These are phyloP conservation scores for Oryza officinalis DNA, from an alignment of 176 grass and related monocot genomes.

Conservation along the genomic window DNA sequence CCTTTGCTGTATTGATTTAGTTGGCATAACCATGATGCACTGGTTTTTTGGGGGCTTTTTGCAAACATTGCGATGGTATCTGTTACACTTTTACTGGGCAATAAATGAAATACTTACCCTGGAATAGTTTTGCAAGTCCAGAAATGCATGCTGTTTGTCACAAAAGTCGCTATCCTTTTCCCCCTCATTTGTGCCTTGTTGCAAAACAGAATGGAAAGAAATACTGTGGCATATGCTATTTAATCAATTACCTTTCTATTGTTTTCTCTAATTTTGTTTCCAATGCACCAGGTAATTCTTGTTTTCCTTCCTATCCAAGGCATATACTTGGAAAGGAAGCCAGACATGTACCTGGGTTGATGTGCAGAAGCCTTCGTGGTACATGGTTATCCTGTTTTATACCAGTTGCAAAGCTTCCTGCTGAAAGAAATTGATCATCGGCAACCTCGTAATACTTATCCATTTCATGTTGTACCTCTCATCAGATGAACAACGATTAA, in stretches of 20 bases:
- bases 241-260: not conserved
- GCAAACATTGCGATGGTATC: not conserved
- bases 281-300: not conserved
- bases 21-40: not conserved
- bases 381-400: slow-evolving; percentile 1
- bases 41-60: not conserved
- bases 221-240: not conserved
- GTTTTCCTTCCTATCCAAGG: slow-evolving; percentile 15
- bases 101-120: slow-evolving; percentile 3
- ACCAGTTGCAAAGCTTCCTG: not conserved
- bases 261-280: too few relatives aligned
- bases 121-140: not conserved
- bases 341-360: not conserved
- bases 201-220: not conserved
- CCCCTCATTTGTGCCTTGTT: not conserved
- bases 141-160: not conserved
- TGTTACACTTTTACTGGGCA: not conserved
- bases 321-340: not conserved
- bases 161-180: not conserved
- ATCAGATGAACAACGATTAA: not conserved
- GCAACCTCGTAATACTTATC: not conserved
- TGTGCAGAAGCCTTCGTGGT: not conserved
- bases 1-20: not conserved
- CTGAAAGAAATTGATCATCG: not conserved
- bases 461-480: not conserved